Base-by-base conservation (phyloP, 2,329 filamentous ascomycete species). In the Fusarium temperatum region DNA sequence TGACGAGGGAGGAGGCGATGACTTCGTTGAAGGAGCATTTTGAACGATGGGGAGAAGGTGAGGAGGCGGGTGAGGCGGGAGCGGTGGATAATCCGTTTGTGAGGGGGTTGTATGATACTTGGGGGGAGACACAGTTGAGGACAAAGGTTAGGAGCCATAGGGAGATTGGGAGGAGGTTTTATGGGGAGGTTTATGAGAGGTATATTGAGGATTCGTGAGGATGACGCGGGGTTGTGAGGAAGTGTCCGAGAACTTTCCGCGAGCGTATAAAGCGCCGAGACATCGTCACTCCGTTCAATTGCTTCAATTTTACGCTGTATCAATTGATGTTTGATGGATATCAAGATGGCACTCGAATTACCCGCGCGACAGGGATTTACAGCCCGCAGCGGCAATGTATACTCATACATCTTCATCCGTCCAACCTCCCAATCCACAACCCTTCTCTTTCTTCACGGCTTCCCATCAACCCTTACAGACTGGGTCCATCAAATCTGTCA, bases 91-190 rank as follows among this genome's bases (percentile, higher is more conserved):
- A 86, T 39, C 81, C 86, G 0, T 89, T 89, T 64, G 72, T 88
- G 41, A 81, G 79, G 18, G 86, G 86, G 1, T 82, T 81, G 44
- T 89, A 88, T 66, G 84, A 88, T 58, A 89, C 87, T 1, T 88
- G 87, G 86, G 88, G 87, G 0, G 87, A 89, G 77, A 84, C 85
- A 11, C 87, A 89, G 78, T 75, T 89, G 45, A 80, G 87, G 63
- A 89, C 86, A 5, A 89, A 89, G 78, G 83, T 88, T 17, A 80
- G 87, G 18, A 88, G 87, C 63, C 87, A 89, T 77, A 80, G 83
- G 6, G 82, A 85, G 62, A 85, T 87, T 22, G 87, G 87, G 8
- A 80, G 60, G 65, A 84, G 75, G 72, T 87, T 87, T 66, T 88
- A 89, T 62, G 63, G 74, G 0, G 81, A 85, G 42, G 84, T 89